These are phyloP conservation scores for Yamadazyma triangularis DNA, from an alignment of 1,139 yeast genomes.

Conservation along the genomic window DNA sequence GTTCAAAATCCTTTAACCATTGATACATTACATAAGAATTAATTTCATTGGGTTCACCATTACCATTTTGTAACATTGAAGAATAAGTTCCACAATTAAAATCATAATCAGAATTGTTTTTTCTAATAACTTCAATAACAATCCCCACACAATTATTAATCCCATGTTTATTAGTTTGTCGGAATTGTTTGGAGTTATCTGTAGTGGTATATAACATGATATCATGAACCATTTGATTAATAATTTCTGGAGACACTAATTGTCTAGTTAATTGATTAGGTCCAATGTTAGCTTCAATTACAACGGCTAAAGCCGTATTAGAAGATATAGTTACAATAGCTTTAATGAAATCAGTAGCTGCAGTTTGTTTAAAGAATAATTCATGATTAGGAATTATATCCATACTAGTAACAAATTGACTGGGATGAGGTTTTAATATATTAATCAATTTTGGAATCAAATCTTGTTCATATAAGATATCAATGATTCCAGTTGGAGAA, in stretches of 20 bases:
- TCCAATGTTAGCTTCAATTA: constrained; percentile 45
- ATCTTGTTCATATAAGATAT: constrained; percentile 45
- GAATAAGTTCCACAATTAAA: constrained; percentile 41
- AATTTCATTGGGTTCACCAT: constrained; percentile 35
- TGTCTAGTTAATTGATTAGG: constrained; percentile 45
- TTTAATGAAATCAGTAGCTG: constrained; percentile 92
- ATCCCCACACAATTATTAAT: constrained; percentile 46
- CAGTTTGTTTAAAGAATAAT: constrained; percentile 70
- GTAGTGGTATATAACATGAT: constrained; percentile 28
- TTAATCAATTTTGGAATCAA: constrained; percentile 51
- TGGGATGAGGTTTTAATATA: constrained; percentile 42
- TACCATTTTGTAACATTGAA: constrained; percentile 25
- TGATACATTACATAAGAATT: constrained; percentile 42
- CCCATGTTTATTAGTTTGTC: constrained; percentile 39
- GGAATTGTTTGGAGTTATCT: constrained; percentile 16
- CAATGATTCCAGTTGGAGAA: constrained; percentile 59
- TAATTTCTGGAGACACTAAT: constrained; percentile 34
- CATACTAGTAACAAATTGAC: constrained; percentile 22
- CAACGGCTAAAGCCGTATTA: constrained; percentile 46
- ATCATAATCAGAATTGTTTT: constrained; percentile 47
- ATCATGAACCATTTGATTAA: constrained; percentile 35
- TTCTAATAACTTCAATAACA: constrained; percentile 43
- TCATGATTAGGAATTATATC: constrained; percentile 26
- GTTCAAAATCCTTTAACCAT: constrained; percentile 46
- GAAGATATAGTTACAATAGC: constrained; percentile 93